A percentile compares a stretch with the other conserved stretches of the same genome.
Conservation (phyloP, 2,329 filamentous ascomycete species). For the Dothideomycetes sp. region DNA sequence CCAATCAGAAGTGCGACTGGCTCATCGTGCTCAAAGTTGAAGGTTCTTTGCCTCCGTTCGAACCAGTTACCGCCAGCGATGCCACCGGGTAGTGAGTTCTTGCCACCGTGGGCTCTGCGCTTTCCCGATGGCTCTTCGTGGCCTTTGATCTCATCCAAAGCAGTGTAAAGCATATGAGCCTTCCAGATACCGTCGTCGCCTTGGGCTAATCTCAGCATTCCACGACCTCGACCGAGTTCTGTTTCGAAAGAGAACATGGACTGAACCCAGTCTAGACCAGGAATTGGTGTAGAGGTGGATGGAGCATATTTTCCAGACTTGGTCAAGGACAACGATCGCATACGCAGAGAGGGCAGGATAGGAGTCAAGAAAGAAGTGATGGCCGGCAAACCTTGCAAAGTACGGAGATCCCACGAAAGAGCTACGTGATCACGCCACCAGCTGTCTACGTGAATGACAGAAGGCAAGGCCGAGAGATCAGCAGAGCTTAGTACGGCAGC, state of each 20-base stretch:
- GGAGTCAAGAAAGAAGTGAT: conserved; percentile 34
- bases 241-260: conserved; percentile 50
- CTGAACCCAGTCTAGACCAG: conserved; percentile 47
- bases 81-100: conserved; percentile 53
- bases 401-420: conserved; percentile 49
- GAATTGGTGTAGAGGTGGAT: conserved; percentile 38
- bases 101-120: conserved; percentile 47
- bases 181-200: conserved; percentile 43
- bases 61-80: conserved; percentile 39
- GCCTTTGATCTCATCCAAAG: conserved; percentile 45
- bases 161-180: conserved; percentile 55
- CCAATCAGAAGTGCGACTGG: conserved; percentile 51
- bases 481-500: conserved; percentile 18
- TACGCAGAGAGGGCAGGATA: conserved; percentile 29
- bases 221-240: conserved; percentile 45
- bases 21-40: conserved; percentile 31
- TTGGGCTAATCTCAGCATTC: conserved; percentile 42
- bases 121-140: conserved; percentile 42
- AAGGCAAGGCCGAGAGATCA: conserved; percentile 16
- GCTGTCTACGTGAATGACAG: conserved; percentile 37
- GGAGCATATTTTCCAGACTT: conserved; percentile 39
- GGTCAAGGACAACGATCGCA: conserved; percentile 32
- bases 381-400: conserved; percentile 35
- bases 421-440: conserved; percentile 53
- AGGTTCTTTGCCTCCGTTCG: conserved; percentile 28